Conservation (phyloP, 176 grass and related monocot species). For the Raddia distichophylla region DNA sequence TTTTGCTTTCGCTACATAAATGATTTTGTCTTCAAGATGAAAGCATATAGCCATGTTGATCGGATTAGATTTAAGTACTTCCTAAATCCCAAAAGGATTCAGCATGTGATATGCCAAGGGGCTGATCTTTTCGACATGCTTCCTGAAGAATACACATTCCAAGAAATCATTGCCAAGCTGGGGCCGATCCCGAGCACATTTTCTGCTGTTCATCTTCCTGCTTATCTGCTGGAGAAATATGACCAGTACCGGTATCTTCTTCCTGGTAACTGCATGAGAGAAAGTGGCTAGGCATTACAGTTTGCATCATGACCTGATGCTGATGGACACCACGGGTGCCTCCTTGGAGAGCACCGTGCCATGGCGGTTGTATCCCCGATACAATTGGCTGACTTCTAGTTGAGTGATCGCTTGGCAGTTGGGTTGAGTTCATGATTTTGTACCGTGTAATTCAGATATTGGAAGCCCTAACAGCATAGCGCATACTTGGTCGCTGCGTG, state of each 20-base stretch:
- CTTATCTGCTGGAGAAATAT: conserved; percentile 59
- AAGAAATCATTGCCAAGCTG: conserved; percentile 88
- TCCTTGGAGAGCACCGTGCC: conserved; percentile 30
- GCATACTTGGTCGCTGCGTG: conserved; percentile 43
- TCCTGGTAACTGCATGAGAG: conserved; percentile 71
- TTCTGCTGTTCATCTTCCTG: conserved; percentile 80
- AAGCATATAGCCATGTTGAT: conserved; percentile 83
- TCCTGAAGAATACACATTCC: conserved; percentile 89
- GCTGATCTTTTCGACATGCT: conserved; percentile 90
- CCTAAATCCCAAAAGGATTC: conserved; percentile 66
- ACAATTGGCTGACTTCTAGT: conserved; percentile 53
- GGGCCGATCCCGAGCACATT: conserved; percentile 75
- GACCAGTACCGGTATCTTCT: conserved; percentile 84
- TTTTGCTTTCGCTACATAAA: conserved; percentile 79
- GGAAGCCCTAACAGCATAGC: conserved; percentile 46
- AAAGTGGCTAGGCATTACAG: conserved; percentile 56
- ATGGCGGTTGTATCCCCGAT: conserved; percentile 37
- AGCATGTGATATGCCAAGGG: conserved; percentile 80
- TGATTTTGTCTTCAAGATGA: conserved; percentile 92
- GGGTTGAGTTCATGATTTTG: conserved; percentile 44
- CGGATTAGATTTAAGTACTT: conserved; percentile 81
- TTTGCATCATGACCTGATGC: conserved; percentile 26
- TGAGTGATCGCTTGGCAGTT: conserved; percentile 35
- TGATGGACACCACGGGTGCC: neutral
- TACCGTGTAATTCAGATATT: conserved; percentile 35